Conservation (phyloP, 2,329 filamentous ascomycete genomes). For the Teratosphaeria epicoccoides region DNA sequence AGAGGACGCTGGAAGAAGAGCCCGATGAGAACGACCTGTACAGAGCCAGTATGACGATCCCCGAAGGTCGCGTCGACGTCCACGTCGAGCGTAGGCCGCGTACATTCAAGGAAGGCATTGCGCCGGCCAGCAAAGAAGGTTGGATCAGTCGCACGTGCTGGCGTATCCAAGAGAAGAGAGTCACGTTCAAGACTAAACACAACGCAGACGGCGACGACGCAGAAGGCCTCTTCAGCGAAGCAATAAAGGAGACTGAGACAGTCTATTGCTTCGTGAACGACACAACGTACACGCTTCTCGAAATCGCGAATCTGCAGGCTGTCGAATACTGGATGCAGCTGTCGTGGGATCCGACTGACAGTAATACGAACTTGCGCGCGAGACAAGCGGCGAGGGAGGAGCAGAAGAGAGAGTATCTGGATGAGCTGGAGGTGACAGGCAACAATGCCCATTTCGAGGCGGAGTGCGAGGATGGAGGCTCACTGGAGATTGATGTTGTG, state of each 20-base stretch:
- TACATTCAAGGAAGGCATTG: slow-evolving; percentile 2
- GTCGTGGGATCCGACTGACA: slow-evolving; percentile 1
- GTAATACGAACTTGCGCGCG: slow-evolving; percentile 2
- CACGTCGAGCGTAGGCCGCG: slow-evolving; percentile 4
- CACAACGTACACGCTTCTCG: slow-evolving; percentile 3
- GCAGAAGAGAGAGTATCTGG: background rate
- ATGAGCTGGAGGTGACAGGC: slow-evolving; percentile 2
- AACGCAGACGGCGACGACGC: slow-evolving; percentile 2
- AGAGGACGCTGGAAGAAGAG: background rate
- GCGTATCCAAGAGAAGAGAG: slow-evolving; percentile 2
- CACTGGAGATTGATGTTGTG: slow-evolving; percentile 7
- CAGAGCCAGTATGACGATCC: background rate
- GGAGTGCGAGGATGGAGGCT: slow-evolving; percentile 1
- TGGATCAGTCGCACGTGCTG: slow-evolving; percentile 3
- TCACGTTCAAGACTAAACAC: background rate
- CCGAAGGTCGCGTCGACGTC: slow-evolving; percentile 3
- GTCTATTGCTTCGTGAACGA: background rate
- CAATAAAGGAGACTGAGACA: background rate
- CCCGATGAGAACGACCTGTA: slow-evolving; percentile 1
- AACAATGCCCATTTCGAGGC: slow-evolving; percentile 2
- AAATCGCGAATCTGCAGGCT: slow-evolving; percentile 9
- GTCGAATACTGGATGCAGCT: slow-evolving; percentile 5
- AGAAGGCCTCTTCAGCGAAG: background rate
- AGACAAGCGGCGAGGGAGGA: slow-evolving; percentile 1
- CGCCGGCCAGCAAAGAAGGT: slow-evolving; percentile 1